Conservation (phyloP, 2,329 filamentous ascomycete species). For the Canariomyces notabilis region DNA sequence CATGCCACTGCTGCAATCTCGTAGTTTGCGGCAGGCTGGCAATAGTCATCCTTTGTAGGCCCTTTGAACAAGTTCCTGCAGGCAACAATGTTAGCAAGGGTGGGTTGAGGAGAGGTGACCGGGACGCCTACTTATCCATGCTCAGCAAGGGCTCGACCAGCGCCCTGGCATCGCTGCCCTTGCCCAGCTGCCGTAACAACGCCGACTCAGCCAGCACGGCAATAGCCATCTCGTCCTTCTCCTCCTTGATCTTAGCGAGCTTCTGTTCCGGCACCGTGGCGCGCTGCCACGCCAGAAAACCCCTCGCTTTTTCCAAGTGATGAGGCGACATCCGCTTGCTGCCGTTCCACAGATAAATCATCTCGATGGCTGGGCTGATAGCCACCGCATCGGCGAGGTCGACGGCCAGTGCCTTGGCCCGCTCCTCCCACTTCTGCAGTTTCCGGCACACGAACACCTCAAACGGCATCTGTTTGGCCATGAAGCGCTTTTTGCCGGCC, state of each 20-base stretch:
- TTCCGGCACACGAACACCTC: constrained; percentile 82
- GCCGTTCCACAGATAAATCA: constrained; percentile 92
- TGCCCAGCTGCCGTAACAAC: constrained; percentile 58
- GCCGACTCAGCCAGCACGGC: constrained; percentile 62
- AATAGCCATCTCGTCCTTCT: constrained; percentile 58
- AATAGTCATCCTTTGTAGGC: constrained; percentile 61
- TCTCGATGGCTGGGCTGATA: constrained; percentile 76
- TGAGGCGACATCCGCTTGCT: constrained; percentile 68
- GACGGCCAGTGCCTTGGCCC: constrained; percentile 61
- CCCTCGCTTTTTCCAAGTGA: constrained; percentile 60
- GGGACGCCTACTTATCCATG: constrained; percentile 52
- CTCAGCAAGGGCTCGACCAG: constrained; percentile 61
- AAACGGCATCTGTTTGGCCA: constrained; percentile 84
- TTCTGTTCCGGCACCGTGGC: constrained; percentile 44
- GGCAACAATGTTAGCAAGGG: neutral
- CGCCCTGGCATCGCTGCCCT: constrained; percentile 58
- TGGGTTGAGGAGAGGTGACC: neutral
- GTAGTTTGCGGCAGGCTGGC: constrained; percentile 71
- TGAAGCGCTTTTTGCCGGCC: constrained; percentile 81
- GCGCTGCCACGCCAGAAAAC: constrained; percentile 60
- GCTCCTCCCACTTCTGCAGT: constrained; percentile 79
- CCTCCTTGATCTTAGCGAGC: constrained; percentile 43
- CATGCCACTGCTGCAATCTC: constrained; percentile 81
- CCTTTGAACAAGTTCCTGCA: constrained; percentile 52
- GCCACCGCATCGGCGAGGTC: constrained; percentile 76